Percentiles rank a stretch among this genome's conserved stretches.
Conservation (phyloP, 148 eudicot genomes). For the Mesembryanthemum crystallinum region DNA sequence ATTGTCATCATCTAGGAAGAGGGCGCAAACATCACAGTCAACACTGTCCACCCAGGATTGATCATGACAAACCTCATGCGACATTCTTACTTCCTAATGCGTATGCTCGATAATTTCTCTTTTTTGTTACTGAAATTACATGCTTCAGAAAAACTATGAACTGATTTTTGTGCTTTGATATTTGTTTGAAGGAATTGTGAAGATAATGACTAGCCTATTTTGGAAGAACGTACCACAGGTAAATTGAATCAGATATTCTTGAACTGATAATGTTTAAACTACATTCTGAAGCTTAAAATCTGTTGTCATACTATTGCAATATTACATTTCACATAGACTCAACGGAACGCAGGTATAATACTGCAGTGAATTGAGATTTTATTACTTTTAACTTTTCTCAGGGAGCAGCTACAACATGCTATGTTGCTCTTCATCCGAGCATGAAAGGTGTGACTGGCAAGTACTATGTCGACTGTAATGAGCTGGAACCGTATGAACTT, state of each 20-base stretch:
- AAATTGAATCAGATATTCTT: neutral
- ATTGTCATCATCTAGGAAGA: too few relatives aligned
- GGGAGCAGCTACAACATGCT: conserved; percentile 87
- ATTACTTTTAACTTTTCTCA: conserved; percentile 8
- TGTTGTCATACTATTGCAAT: too few relatives aligned
- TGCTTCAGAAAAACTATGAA: neutral
- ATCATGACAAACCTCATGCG: conserved; percentile 83
- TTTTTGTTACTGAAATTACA: neutral
- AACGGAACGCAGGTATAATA: too few relatives aligned
- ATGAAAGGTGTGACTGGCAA: conserved; percentile 58
- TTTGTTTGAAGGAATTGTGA: conserved; percentile 42
- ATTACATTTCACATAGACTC: too few relatives aligned
- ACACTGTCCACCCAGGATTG: conserved; percentile 86
- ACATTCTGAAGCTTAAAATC: too few relatives aligned
- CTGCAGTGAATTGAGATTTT: neutral
- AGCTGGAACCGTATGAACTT: conserved; percentile 39
- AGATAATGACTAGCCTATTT: conserved; percentile 36
- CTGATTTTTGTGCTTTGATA: neutral
- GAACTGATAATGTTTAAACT: too few relatives aligned
- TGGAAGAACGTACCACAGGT: conserved; percentile 95
- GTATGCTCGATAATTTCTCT: conserved; percentile 36
- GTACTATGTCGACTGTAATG: conserved; percentile 71
- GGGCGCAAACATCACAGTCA: conserved; percentile 76
- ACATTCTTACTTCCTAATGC: conserved; percentile 47
- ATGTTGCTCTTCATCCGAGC: conserved; percentile 59